These are phyloP conservation scores for Leptomonas seymouri DNA, from an alignment of 208 protist genomes.

Conservation along the genomic window DNA sequence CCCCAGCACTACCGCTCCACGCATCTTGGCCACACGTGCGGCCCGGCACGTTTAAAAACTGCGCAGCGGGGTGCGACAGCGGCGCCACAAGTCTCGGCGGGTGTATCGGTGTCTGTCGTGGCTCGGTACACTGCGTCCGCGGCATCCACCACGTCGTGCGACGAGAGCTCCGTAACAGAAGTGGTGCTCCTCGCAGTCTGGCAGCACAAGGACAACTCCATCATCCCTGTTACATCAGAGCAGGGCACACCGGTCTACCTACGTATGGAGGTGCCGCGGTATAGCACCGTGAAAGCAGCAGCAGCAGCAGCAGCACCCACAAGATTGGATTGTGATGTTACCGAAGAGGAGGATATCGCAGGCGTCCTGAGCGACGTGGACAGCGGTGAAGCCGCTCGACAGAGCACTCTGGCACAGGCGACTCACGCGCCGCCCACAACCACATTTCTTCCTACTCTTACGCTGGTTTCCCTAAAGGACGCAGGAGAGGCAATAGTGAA, in stretches of 20 bases:
- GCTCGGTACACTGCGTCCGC: conserved; percentile 11
- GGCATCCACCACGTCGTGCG: background rate
- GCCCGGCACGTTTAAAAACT: background rate
- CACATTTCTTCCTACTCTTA: conserved; percentile 7
- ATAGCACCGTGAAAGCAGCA: background rate
- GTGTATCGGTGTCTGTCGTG: conserved; percentile 31
- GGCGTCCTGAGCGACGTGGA: background rate
- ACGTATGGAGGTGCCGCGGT: conserved; percentile 25
- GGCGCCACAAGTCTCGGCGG: conserved; percentile 8
- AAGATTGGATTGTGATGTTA: conserved; percentile 6
- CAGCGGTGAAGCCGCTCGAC: background rate
- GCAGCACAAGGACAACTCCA: conserved; percentile 24
- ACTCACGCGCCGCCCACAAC: background rate
- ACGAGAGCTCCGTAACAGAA: background rate
- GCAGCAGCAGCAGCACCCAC: background rate
- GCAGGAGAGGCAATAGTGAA: background rate
- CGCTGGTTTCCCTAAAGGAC: background rate
- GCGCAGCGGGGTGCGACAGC: background rate
- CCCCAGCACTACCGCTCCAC: conserved; percentile 18
- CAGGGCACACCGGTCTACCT: conserved; percentile 14
- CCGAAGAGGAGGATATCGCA: background rate
- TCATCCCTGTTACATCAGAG: conserved; percentile 3
- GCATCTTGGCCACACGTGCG: conserved; percentile 25
- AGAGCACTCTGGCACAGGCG: background rate
- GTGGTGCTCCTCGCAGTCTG: conserved; percentile 19